Evolutionary conservation across 106 monocot species (phyloP).

Genomic region (Alisma plantagoaquatica): DNA sequence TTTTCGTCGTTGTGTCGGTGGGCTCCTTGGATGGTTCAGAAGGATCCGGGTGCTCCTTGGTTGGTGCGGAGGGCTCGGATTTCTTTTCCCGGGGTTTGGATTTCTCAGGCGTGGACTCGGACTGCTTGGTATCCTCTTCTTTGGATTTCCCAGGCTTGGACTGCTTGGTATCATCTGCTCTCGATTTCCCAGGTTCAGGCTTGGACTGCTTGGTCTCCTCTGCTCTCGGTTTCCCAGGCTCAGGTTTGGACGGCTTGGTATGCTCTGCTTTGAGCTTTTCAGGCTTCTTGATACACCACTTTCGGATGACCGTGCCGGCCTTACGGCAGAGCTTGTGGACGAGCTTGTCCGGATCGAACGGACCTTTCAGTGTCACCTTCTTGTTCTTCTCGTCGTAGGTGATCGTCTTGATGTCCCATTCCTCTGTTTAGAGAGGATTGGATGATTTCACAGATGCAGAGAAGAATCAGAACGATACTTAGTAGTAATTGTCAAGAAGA

Average conservation of each 20-base stretch:
- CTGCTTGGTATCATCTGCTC: conserved; percentile 5
- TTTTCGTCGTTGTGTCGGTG: background rate
- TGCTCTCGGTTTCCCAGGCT: background rate
- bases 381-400: conserved; percentile 12
- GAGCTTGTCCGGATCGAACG: conserved; percentile 8
- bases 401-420: conserved; percentile 11
- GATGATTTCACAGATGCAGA: background rate
- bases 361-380: conserved; percentile 9
- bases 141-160: conserved; percentile 1
- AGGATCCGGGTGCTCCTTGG: background rate
- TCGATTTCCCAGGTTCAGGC: background rate
- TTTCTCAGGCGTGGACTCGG: background rate
- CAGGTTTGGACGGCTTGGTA: background rate
- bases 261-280: background rate
- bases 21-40: conserved; percentile 1
- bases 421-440: background rate
- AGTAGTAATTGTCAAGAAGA: no score
- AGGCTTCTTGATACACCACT: conserved; percentile 3
- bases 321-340: conserved; percentile 4
- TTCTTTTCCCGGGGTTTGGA: conserved; percentile 1
- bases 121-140: background rate
- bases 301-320: conserved; percentile 15
- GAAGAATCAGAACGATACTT: background rate
- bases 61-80: background rate
- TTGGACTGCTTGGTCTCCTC: background rate